Conservation (phyloP, 2,329 filamentous ascomycete genomes). For the Apiospora pterosperma region DNA sequence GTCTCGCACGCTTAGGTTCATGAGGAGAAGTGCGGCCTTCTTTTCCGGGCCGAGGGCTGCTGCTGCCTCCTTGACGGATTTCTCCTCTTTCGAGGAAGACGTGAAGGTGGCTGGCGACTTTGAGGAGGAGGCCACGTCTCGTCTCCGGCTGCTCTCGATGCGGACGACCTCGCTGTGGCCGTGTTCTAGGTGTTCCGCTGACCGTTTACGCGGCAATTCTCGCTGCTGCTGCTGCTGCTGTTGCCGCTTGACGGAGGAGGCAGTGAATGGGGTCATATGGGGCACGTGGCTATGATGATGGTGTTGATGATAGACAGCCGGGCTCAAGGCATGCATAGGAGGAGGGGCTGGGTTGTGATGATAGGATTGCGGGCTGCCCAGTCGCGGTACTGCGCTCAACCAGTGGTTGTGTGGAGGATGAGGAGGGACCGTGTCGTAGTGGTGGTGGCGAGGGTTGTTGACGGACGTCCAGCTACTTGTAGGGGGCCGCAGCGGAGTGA, state of each 20-base stretch:
- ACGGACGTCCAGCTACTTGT: slow-evolving; percentile 26
- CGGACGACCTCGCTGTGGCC: slow-evolving; percentile 19
- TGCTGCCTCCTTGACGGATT: background rate
- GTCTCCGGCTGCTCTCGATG: background rate
- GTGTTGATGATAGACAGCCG: slow-evolving; percentile 1
- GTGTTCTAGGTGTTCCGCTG: slow-evolving; percentile 25
- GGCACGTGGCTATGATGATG: slow-evolving; percentile 3
- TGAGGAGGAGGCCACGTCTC: background rate
- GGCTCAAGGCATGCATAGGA: background rate
- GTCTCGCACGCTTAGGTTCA: slow-evolving; percentile 44
- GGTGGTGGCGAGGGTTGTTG: slow-evolving; percentile 18
- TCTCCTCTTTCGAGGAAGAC: background rate
- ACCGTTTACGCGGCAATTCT: slow-evolving; percentile 21
- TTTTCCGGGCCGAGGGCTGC: slow-evolving; percentile 31
- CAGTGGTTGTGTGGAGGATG: slow-evolving; percentile 30
- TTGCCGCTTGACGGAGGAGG: slow-evolving; percentile 8
- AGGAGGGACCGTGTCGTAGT: slow-evolving; percentile 8
- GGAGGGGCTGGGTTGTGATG: background rate
- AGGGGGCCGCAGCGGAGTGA: slow-evolving; percentile 8
- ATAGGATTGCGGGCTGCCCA: slow-evolving; percentile 17
- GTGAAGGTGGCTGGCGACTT: background rate
- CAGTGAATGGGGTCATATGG: background rate
- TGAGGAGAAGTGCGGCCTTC: slow-evolving; percentile 43
- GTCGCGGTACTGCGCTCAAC: slow-evolving; percentile 42
- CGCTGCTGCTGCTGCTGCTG: slow-evolving; percentile 8